Percentiles rank a stretch among this genome's conserved stretches.
Conservation (phyloP, 1,284 basidiomycete genomes). For the Omphalotus olearius region DNA sequence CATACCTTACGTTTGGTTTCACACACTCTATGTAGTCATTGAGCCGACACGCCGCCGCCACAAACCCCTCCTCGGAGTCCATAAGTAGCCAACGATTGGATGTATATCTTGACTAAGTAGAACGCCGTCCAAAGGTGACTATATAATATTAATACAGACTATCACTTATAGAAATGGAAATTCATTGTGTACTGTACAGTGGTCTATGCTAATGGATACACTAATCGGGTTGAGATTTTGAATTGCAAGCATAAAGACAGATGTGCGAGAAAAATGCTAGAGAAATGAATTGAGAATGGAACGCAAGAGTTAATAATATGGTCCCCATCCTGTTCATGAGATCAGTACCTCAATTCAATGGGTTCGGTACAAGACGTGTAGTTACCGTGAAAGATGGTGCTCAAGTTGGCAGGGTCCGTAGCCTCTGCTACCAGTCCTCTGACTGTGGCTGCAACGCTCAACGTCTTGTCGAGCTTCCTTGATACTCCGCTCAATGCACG, state of each 20-base stretch:
- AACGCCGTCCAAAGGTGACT: too few relatives aligned
- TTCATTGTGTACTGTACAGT: too few relatives aligned
- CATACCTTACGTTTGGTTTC: too few relatives aligned
- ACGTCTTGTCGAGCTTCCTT: constrained; percentile 76
- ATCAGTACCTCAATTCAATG: not conserved
- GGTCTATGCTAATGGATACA: too few relatives aligned
- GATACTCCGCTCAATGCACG: constrained; percentile 78
- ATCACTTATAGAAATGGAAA: too few relatives aligned
- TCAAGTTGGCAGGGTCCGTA: constrained; percentile 73
- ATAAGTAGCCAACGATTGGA: too few relatives aligned
- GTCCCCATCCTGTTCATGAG: constrained; percentile 5
- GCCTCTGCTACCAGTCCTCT: constrained; percentile 93
- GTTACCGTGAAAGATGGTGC: constrained; percentile 74
- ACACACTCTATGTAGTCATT: too few relatives aligned
- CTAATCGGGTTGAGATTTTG: too few relatives aligned
- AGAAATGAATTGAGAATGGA: not conserved
- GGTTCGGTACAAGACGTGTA: constrained; percentile 1
- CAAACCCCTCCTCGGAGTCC: too few relatives aligned
- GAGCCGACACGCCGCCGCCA: too few relatives aligned
- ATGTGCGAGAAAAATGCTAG: not conserved
- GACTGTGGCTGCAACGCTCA: constrained; percentile 92
- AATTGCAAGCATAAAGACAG: not conserved
- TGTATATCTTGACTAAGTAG: too few relatives aligned
- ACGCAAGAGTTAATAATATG: not conserved
- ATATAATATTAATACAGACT: too few relatives aligned